A percentile compares a stretch with the other conserved stretches of the same genome.
phyloP scores from a whole-genome alignment of 2,329 filamentous ascomycete genomes.

The Aschersonia sp. region DNA sequence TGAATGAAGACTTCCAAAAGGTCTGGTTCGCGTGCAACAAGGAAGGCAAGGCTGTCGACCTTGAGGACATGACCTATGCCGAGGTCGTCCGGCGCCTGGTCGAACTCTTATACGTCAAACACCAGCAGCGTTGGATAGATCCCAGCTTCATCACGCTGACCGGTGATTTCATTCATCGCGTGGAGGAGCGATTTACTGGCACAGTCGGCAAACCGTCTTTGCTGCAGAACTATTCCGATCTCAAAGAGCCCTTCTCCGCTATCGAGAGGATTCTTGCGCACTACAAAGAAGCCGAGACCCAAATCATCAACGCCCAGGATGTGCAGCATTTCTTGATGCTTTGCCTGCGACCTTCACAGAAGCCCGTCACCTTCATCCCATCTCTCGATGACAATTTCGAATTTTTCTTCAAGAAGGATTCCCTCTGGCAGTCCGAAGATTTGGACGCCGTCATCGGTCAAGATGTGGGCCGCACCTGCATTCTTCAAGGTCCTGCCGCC shows the following conservation, averaged over 20 bases:
- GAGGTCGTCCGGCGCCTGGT: constrained; percentile 80
- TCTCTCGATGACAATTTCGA: constrained; percentile 95
- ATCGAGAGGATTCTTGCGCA: constrained; percentile 66
- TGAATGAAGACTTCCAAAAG: constrained; percentile 94
- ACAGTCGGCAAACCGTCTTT: constrained; percentile 57
- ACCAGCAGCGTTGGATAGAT: constrained; percentile 86
- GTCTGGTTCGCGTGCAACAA: constrained; percentile 89
- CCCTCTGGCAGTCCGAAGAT: constrained; percentile 97
- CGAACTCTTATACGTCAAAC: constrained; percentile 81
- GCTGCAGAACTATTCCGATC: constrained; percentile 79
- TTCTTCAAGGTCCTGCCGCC: constrained; percentile 87
- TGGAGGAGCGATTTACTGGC: constrained; percentile 91
- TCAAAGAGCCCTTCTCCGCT: constrained; percentile 65
- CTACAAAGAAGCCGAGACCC: constrained; percentile 75
- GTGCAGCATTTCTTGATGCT: constrained; percentile 92
- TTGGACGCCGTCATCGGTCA: constrained; percentile 89
- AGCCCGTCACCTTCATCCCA: constrained; percentile 92
- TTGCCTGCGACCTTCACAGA: constrained; percentile 83
- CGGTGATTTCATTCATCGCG: constrained; percentile 88
- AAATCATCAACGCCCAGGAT: constrained; percentile 96
- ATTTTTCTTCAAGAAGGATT: constrained; percentile 99
- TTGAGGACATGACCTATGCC: constrained; percentile 91
- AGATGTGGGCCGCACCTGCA: constrained; percentile 91
- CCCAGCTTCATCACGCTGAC: constrained; percentile 68
- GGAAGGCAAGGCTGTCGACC: constrained; percentile 64